Evolutionary conservation across 768 basidiomycete genomes (phyloP), one percentile per base, ranked within the genome.

Genomic region (Tricholoma terreum): DNA sequence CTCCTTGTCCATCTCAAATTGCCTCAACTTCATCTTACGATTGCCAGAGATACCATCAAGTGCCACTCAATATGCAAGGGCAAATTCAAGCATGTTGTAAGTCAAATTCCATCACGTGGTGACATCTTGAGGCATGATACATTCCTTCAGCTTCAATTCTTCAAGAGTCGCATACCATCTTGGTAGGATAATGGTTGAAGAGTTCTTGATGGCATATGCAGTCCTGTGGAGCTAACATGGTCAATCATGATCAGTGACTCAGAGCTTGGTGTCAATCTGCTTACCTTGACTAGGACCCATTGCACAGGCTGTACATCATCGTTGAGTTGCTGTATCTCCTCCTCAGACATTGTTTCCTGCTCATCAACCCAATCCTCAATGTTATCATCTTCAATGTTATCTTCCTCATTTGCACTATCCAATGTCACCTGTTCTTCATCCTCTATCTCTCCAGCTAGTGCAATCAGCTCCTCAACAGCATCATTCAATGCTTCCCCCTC

Each of bases 241-340:
- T 31, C 24, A 2, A 27, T 27, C 24, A 27, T 6, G 6, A 6
- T 27, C 6, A n/a, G n/a, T n/a, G n/a, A n/a, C n/a, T n/a, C n/a
- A n/a, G 17, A 36, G 22, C 35, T 34, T 43, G 49, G 36, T n/a
- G 27, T 31, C 49, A 22, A n/a, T n/a, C n/a, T n/a, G 4, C 63
- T 43, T 34, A 76, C 70, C 70, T 78, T 78, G 0, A 67, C 61
- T 1, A 78, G 57, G 2, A 71, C 58, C 17, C 67, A 43, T 11
- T 57, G 38, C 2, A 75, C 61, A 5, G 70, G 73, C 8, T 24
- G 43, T 0, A 65, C 57, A 3, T 54, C 45, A 30, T 63, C 58
- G 0, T 63, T 50, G 8, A 76, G 58, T 15, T 35, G 19, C 0
- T n/a, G 51, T 0, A 52, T 33, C 34, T 72, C 63, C 6, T 40